Conservation (phyloP, 176 grass and related monocot genomes). For the Oropetium thomaeum region DNA sequence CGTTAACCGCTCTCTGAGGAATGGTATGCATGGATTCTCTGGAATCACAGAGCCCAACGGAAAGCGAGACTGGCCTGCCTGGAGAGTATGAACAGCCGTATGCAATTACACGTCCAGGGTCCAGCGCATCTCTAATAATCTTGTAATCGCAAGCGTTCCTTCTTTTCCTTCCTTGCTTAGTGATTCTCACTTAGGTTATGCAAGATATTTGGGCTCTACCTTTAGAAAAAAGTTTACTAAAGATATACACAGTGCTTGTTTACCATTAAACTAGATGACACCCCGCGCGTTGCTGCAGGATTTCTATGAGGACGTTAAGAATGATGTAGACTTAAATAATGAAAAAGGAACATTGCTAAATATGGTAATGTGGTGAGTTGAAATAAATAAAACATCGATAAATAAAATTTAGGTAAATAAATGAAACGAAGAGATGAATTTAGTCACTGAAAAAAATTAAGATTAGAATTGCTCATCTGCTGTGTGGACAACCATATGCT, state of each 20-base stretch:
- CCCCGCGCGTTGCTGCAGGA: no score
- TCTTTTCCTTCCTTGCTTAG: background rate
- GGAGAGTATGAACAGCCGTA: background rate
- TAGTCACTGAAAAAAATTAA: no score
- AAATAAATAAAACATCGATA: no score
- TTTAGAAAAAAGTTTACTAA: background rate
- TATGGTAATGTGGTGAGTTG: no score
- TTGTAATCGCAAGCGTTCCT: background rate
- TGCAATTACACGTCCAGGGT: background rate
- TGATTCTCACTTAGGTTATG: background rate
- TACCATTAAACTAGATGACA: no score
- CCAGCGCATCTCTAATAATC: background rate
- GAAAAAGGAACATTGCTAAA: no score
- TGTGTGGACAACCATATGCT: no score
- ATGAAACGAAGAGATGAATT: no score
- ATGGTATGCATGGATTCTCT: background rate
- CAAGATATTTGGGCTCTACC: background rate
- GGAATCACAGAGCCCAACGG: background rate
- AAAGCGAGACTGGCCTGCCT: background rate
- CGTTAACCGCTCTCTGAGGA: background rate
- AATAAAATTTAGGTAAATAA: no score
- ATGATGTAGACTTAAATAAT: no score
- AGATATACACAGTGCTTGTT: background rate
- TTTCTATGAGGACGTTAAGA: no score
- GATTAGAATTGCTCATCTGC: no score